A percentile compares a stretch with the other conserved stretches of the same genome.
phyloP scores from a whole-genome alignment of 1,284 basidiomycete genomes.

The Coniferiporia sulphurascens region DNA sequence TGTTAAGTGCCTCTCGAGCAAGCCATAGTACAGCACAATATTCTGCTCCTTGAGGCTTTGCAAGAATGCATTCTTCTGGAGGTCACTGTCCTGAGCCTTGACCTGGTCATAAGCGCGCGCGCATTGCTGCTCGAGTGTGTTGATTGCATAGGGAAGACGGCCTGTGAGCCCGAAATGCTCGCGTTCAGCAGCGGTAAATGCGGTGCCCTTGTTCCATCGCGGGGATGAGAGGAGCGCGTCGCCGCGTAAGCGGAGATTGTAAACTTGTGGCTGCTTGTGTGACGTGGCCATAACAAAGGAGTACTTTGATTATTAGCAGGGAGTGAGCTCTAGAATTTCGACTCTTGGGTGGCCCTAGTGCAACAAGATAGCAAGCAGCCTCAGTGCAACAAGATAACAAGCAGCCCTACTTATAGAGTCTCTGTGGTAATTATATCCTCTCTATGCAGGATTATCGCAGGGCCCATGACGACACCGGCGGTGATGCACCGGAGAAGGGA shows the following conservation, averaged over 20 bases:
- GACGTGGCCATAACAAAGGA: background rate
- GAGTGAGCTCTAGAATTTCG: too few species aligned
- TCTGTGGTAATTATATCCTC: too few species aligned
- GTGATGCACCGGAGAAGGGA: too few species aligned
- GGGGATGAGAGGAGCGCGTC: slow-evolving; percentile 57
- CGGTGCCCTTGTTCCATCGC: slow-evolving; percentile 71
- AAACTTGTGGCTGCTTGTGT: background rate
- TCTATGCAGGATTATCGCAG: too few species aligned
- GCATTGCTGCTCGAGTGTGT: slow-evolving; percentile 74
- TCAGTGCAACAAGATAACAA: too few species aligned
- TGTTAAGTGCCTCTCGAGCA: slow-evolving; percentile 57
- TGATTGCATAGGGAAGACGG: slow-evolving; percentile 70
- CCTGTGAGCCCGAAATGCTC: slow-evolving; percentile 71
- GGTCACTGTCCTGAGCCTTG: slow-evolving; percentile 38
- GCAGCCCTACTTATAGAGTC: too few species aligned
- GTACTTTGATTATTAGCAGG: background rate
- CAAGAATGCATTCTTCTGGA: slow-evolving; percentile 69
- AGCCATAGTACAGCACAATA: slow-evolving; percentile 68
- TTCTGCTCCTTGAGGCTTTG: slow-evolving; percentile 73
- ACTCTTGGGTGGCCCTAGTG: too few species aligned
- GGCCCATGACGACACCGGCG: too few species aligned
- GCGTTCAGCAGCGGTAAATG: slow-evolving; percentile 64
- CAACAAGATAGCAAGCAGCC: too few species aligned
- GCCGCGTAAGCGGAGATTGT: slow-evolving; percentile 39
- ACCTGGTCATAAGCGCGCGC: slow-evolving; percentile 68